These are phyloP conservation scores for Leccinum broughii DNA, from an alignment of 768 basidiomycete genomes.

Conservation along the genomic window DNA sequence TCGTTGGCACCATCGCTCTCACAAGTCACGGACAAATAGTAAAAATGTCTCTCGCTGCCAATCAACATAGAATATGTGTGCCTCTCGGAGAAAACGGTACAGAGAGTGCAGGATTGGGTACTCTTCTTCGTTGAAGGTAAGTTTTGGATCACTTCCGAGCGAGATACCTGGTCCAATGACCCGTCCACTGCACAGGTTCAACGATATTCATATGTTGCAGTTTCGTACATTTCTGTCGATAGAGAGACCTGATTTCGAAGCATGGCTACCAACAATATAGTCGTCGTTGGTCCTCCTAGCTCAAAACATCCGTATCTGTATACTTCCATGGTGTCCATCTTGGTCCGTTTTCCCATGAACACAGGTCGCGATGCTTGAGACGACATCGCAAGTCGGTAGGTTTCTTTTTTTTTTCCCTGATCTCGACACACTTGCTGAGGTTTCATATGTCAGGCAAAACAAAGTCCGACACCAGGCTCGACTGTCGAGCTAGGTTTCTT, in stretches of 20 bases:
- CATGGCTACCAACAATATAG: slow-evolving; percentile 70
- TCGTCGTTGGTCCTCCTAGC: slow-evolving; percentile 73
- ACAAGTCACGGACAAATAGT: too few relatives aligned
- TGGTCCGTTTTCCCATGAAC: slow-evolving; percentile 70
- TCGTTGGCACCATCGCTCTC: too few relatives aligned
- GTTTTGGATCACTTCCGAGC: slow-evolving; percentile 14
- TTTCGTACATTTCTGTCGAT: slow-evolving; percentile 75
- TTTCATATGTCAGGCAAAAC: slow-evolving; percentile 50
- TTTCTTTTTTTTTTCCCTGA: slow-evolving; percentile 6
- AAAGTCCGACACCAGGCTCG: slow-evolving; percentile 54
- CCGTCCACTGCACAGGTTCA: slow-evolving; percentile 46
- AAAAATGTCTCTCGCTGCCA: too few relatives aligned
- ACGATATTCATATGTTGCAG: slow-evolving; percentile 58
- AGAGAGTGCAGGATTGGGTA: slow-evolving; percentile 50
- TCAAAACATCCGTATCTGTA: slow-evolving; percentile 79
- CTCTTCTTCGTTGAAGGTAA: slow-evolving; percentile 64
- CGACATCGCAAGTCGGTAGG: slow-evolving; percentile 87
- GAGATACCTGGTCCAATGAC: slow-evolving; percentile 60
- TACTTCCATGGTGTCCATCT: slow-evolving; percentile 64
- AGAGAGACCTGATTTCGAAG: slow-evolving; percentile 59
- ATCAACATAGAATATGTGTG: too few relatives aligned
- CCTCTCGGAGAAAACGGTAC: slow-evolving; percentile 29
- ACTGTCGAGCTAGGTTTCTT: slow-evolving; percentile 82
- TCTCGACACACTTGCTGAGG: slow-evolving; percentile 9
- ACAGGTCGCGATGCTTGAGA: slow-evolving; percentile 78